Evolutionary conservation across 805 yeast species (phyloP).

Genomic region (Cyberlindnera xishuangbannaensis): DNA sequence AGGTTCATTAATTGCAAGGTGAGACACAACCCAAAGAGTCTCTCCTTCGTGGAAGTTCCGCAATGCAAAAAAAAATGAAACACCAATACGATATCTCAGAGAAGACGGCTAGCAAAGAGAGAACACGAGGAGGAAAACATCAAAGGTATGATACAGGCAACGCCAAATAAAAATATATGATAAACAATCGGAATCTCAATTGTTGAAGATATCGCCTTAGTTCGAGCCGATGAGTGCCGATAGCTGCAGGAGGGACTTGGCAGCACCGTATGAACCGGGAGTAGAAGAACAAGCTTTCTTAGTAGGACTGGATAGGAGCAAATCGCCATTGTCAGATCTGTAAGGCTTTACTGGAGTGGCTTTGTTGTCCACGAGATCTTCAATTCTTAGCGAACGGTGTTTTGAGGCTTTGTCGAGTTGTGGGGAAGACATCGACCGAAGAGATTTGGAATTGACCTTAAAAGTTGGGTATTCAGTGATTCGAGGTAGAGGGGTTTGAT

Average conservation of each 20-base stretch:
- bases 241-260: constrained; percentile 37
- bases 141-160: background rate
- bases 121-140: background rate
- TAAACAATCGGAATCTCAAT: background rate
- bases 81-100: no score
- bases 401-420: background rate
- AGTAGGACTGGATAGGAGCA: constrained; percentile 33
- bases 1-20: no score
- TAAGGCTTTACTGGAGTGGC: constrained; percentile 22
- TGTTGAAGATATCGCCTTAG: constrained; percentile 4
- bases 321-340: constrained; percentile 18
- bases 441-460: constrained; percentile 1
- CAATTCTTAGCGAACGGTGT: constrained; percentile 2
- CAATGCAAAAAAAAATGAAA: no score
- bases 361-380: constrained; percentile 14
- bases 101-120: background rate
- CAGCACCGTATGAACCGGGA: constrained; percentile 45
- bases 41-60: no score
- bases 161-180: constrained; percentile 1
- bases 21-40: no score
- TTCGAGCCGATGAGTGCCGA: constrained; percentile 23
- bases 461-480: constrained; percentile 10
- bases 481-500: constrained; percentile 11
- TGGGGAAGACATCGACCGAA: constrained; percentile 1
- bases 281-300: constrained; percentile 31